Base-by-base conservation (phyloP, 1,139 yeast genomes). In the Blastobotrys malaysiensis region DNA sequence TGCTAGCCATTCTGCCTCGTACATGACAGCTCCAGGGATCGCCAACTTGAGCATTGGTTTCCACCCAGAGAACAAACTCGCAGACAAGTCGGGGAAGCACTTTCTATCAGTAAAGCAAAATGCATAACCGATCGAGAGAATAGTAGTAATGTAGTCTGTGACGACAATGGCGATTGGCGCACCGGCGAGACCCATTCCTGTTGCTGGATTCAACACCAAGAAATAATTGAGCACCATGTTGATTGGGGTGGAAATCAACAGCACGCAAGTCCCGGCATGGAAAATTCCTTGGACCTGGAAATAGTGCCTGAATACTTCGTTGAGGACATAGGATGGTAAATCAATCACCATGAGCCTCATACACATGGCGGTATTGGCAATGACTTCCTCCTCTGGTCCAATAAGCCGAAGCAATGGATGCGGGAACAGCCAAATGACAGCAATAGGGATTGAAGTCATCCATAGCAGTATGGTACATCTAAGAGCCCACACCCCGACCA, bases 251-350 rank as follows among this genome's bases (percentile, higher is more conserved):
- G 91, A 82, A 9, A 89, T 70, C 49, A 87, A 75, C 46, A 90
- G 71, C 5, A 89, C 86, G 26, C 86, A 83, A 1, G 96, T 86
- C 3, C 95, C 88, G 0, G 97, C 97, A 63, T 88, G 95, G 73
- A 88, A 90, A 21, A 89, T 86, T 7, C 96, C 96, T 69, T 91
- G 97, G 0, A 96, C 91, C 71, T 90, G 97, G 57, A 91, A 70
- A 65, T 82, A 90, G 59, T 96, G 78, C 67, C 90, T 90, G 27
- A 86, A 80, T 61, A 83, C 82, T 68, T 91, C 97, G 69, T 90
- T 90, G 46, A 86, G 70, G 24, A 88, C 86, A 69, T 88, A 89
- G 0, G 88, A 91, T 0, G 97, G 97, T 1, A 88, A 90, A 9
- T 96, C 97, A 9, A 82, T 63, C 4, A 86, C 78, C 65, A 88